Conservation (phyloP, 306 rosid genomes). For the Calophaca sinica region DNA sequence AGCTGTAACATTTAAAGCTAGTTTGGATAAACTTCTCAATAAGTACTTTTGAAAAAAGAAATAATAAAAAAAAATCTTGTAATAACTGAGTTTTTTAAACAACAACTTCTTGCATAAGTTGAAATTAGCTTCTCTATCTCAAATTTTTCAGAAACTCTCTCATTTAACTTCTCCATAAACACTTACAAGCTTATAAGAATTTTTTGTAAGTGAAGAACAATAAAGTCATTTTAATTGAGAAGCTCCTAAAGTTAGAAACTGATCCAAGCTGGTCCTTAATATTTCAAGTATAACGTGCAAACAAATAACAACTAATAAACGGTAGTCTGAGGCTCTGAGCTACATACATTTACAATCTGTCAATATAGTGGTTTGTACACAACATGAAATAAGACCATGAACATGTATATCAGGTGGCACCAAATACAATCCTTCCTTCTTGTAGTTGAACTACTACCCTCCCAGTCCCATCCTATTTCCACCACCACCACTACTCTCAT, state of each 20-base stretch:
- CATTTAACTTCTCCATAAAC: neutral
- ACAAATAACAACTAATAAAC: conserved; percentile 12
- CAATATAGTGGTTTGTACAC: neutral
- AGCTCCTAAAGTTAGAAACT: neutral
- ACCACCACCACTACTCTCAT: conserved; percentile 34
- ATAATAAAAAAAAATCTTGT: neutral
- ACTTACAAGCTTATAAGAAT: neutral
- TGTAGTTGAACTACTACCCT: conserved; percentile 1
- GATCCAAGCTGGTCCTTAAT: neutral
- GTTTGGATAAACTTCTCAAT: neutral
- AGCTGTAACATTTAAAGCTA: neutral
- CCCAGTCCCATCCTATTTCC: conserved; percentile 6
- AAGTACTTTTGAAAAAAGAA: neutral
- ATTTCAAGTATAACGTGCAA: conserved; percentile 15
- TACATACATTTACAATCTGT: neutral
- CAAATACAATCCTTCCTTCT: conserved; percentile 1
- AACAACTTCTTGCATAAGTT: neutral
- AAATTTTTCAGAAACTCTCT: neutral
- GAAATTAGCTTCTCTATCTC: neutral
- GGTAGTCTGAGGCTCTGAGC: neutral
- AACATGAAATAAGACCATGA: neutral
- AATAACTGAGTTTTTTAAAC: neutral
- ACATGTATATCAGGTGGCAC: conserved; percentile 17
- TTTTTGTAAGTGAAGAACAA: neutral
- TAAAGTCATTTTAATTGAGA: neutral